Evolutionary conservation across 1,284 basidiomycete genomes (phyloP).

Genomic region (Somion occarium): DNA sequence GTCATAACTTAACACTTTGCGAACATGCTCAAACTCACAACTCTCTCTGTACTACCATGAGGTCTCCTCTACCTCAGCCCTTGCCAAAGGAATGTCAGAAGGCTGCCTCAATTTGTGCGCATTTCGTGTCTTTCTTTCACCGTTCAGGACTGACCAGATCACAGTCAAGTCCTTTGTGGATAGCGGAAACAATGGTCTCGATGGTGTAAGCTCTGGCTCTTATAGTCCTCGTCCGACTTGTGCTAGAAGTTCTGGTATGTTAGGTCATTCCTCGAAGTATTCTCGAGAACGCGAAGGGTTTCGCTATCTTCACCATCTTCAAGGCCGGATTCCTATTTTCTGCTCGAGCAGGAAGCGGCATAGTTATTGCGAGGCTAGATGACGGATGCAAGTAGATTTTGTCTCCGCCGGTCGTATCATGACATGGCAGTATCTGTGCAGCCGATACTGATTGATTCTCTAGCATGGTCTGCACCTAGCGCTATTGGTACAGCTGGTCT

Average conservation of each 20-base stretch:
- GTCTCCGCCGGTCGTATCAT: not conserved
- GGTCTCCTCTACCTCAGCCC: slow-evolving; percentile 64
- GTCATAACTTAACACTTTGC: not conserved
- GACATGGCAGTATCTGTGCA: too few relatives aligned
- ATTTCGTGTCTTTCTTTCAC: slow-evolving; percentile 4
- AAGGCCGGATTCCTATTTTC: slow-evolving; percentile 79
- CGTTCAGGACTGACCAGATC: slow-evolving; percentile 9
- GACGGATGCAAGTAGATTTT: slow-evolving; percentile 70
- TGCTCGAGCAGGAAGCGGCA: slow-evolving; percentile 80
- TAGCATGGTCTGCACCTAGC: slow-evolving; percentile 91
- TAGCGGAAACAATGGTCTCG: slow-evolving; percentile 65
- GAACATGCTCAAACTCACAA: not conserved
- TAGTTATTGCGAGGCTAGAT: slow-evolving; percentile 85
- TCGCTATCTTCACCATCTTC: slow-evolving; percentile 79
- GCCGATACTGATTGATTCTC: too few relatives aligned
- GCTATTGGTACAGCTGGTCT: slow-evolving; percentile 95
- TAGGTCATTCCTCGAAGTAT: slow-evolving; percentile 64
- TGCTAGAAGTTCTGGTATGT: slow-evolving; percentile 8
- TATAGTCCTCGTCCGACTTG: not conserved
- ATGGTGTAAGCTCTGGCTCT: slow-evolving; percentile 41
- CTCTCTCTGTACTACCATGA: slow-evolving; percentile 35
- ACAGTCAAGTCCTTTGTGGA: slow-evolving; percentile 73
- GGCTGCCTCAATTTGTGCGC: slow-evolving; percentile 70
- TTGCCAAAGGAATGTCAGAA: slow-evolving; percentile 72
- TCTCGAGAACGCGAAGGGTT: slow-evolving; percentile 75